phyloP scores from a whole-genome alignment of 164 flowering plant genomes.

The Cinnamomum micranthum region DNA sequence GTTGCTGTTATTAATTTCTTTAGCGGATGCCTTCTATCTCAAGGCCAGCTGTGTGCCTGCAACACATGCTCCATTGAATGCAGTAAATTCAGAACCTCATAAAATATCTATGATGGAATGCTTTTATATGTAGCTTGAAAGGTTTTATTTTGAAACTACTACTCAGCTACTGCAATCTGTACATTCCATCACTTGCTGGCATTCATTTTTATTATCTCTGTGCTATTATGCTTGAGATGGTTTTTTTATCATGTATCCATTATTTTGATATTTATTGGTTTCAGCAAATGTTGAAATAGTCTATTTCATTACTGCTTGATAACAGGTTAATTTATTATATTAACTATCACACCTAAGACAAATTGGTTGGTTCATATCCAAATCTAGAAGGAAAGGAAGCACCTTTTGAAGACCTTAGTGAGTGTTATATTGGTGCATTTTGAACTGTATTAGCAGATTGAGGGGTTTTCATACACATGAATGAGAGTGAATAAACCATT shows the following conservation, averaged over 20 bases:
- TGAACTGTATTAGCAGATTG: too few species aligned
- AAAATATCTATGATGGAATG: constrained; percentile 8
- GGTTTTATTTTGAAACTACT: constrained; percentile 1
- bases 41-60: constrained; percentile 30
- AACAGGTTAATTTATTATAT: too few species aligned
- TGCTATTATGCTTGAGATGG: neutral
- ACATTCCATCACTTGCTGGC: neutral
- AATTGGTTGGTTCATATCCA: too few species aligned
- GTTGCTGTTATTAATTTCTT: constrained; percentile 16
- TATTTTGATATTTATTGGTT: neutral
- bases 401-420: too few species aligned
- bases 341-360: too few species aligned
- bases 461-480: too few species aligned
- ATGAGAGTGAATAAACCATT: too few species aligned
- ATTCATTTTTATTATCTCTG: neutral
- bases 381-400: too few species aligned
- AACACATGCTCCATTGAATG: constrained; percentile 23
- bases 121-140: constrained; percentile 4
- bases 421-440: too few species aligned
- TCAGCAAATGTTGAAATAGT: neutral
- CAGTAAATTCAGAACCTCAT: constrained; percentile 23
- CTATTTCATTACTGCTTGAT: neutral
- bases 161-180: neutral
- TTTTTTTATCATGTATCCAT: neutral
- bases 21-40: constrained; percentile 19